phyloP scores from a whole-genome alignment of 2,329 filamentous ascomycete genomes.

The Aspergillus puulaauensis region DNA sequence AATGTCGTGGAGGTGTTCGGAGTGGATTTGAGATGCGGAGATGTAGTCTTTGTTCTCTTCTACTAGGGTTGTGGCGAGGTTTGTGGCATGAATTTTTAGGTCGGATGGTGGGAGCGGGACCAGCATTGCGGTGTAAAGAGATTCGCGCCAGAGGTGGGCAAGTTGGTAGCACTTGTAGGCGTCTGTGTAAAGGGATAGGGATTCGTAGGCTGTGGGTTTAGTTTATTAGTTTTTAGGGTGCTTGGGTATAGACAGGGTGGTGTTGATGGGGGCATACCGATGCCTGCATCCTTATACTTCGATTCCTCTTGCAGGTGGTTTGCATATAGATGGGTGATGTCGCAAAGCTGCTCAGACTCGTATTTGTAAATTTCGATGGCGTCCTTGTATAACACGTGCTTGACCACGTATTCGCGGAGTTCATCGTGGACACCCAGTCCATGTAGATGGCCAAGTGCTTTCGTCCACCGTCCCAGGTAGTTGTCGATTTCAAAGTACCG shows the following conservation, averaged over 20 bases:
- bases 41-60: conserved; percentile 79
- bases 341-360: conserved; percentile 63
- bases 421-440: conserved; percentile 74
- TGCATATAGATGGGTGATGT: conserved; percentile 77
- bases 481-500: conserved; percentile 86
- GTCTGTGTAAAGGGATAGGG: conserved; percentile 68
- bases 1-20: conserved; percentile 76
- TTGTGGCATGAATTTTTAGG: conserved; percentile 66
- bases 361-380: conserved; percentile 84
- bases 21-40: conserved; percentile 74
- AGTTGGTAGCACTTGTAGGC: conserved; percentile 82
- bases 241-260: not conserved
- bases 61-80: conserved; percentile 73
- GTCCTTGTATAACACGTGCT: conserved; percentile 74
- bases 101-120: conserved; percentile 62
- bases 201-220: conserved; percentile 69
- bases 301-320: conserved; percentile 72
- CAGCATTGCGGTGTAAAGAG: conserved; percentile 74
- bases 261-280: conserved; percentile 44
- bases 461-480: conserved; percentile 71
- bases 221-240: not conserved
- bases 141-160: conserved; percentile 88
- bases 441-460: conserved; percentile 77
- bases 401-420: conserved; percentile 72
- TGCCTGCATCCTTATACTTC: conserved; percentile 78